Evolutionary conservation across 1,284 basidiomycete genomes (phyloP), one percentile per base, ranked within the genome.

Genomic region (Cryptococcus hybrid): DNA sequence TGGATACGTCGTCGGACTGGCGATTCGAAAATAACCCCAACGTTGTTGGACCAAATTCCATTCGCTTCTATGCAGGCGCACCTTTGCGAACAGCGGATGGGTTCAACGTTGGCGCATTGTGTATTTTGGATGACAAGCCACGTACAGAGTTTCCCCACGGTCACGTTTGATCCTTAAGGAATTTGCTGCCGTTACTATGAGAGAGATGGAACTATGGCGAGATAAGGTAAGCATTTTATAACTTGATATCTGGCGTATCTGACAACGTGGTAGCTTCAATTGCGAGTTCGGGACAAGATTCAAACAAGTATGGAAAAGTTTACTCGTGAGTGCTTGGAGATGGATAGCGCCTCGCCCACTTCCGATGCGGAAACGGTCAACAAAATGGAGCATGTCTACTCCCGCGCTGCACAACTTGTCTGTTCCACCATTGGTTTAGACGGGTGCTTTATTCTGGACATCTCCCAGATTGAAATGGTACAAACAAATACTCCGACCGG

Each of bases 251-350:
- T 30, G 30, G 30, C 30, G 15, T 15, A 9, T 59, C 46, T 44
- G 50, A 52, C 48, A 42, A 50, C 42, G 34, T 49, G 24, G 15
- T 60, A 89, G 87, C 92, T 93, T 57, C 92, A 95, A 78, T 80
- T 97, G 42, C 85, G 90, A 36, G 89, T 93, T 63, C 84, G 93
- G 42, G 92, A 95, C 70, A 85, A 88, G 50, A 96, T 97, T 55
- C 92, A 97, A 72, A 89, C 80, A 52, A 94, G 92, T 82, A 96
- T 96, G 90, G 93, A 96, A 75, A 85, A 90, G 65, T 97, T 97
- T 71, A 94, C 90, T 51, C 86, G 93, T 50, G 92, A 97, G 76
- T 95, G 92, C 68, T 83, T 97, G 44, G 93, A 96, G 74, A 89
- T 94, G 66, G 92, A 96, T 70, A 85, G 74, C 3, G 66, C 66